Evolutionary conservation across 352 stramenopile species (phyloP).

Genomic region (Phytopythium vexans): DNA sequence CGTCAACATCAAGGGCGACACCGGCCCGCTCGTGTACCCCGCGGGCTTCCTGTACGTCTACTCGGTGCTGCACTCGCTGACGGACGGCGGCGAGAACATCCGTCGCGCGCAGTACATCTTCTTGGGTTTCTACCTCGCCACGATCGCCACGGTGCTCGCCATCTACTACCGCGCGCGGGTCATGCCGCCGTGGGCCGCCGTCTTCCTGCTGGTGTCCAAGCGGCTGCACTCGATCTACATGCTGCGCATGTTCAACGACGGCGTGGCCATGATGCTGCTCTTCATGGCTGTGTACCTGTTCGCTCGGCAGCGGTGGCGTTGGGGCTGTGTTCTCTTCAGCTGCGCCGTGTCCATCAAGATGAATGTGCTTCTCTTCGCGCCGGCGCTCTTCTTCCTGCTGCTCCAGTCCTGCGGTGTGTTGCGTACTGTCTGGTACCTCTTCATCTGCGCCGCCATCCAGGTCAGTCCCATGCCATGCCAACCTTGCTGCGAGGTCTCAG

Average conservation of each 20-base stretch:
- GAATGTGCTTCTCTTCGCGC: slow-evolving; percentile 98
- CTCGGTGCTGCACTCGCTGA: slow-evolving; percentile 90
- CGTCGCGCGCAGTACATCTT: slow-evolving; percentile 94
- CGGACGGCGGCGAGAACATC: slow-evolving; percentile 81
- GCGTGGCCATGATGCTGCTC: slow-evolving; percentile 94
- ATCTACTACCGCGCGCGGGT: slow-evolving; percentile 85
- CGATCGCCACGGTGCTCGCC: slow-evolving; percentile 82
- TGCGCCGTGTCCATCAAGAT: slow-evolving; percentile 98
- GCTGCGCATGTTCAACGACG: slow-evolving; percentile 99
- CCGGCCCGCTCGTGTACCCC: slow-evolving; percentile 97
- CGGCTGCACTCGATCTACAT: slow-evolving; percentile 98
- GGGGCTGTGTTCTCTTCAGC: slow-evolving; percentile 93
- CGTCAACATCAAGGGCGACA: slow-evolving; percentile 93
- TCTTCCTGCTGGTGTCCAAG: slow-evolving; percentile 93
- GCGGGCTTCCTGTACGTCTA: slow-evolving; percentile 98
- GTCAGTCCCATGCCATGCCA: slow-evolving; percentile 5
- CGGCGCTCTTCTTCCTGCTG: slow-evolving; percentile 94
- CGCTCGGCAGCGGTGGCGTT: slow-evolving; percentile 75
- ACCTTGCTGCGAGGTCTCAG: neutral
- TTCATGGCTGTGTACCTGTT: slow-evolving; percentile 92
- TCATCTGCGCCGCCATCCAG: slow-evolving; percentile 92
- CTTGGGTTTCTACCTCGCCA: slow-evolving; percentile 93
- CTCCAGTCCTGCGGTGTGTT: slow-evolving; percentile 87
- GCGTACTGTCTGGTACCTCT: slow-evolving; percentile 81
- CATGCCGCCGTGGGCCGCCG: slow-evolving; percentile 84